phyloP scores from a whole-genome alignment of 345 rosid species.

The Camelina laxa region DNA sequence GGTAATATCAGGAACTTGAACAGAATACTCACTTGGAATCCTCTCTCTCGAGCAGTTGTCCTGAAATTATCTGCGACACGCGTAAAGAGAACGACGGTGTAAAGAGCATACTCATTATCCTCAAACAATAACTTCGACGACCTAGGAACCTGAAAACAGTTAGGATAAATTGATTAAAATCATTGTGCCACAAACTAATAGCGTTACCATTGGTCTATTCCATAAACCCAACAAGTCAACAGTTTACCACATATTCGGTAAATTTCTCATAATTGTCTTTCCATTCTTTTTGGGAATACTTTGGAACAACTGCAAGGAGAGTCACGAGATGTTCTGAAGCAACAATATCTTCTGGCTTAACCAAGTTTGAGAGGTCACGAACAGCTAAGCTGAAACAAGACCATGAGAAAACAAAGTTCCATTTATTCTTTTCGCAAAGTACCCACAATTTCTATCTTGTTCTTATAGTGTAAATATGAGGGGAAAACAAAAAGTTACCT shows the following conservation, averaged over 20 bases:
- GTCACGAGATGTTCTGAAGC: constrained; percentile 83
- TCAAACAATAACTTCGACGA: constrained; percentile 90
- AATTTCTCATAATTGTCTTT: constrained; percentile 87
- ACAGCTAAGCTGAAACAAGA: constrained; percentile 86
- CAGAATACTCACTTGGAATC: constrained; percentile 80
- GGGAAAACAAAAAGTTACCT: constrained; percentile 51
- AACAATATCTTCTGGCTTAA: constrained; percentile 87
- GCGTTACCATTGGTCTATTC: constrained; percentile 15
- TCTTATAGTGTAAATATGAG: not conserved
- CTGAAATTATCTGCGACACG: constrained; percentile 95
- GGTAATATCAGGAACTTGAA: constrained; percentile 19
- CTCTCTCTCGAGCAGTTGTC: constrained; percentile 78
- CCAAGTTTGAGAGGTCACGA: constrained; percentile 93
- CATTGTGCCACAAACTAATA: not conserved
- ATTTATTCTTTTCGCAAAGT: not conserved
- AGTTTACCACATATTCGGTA: constrained; percentile 88
- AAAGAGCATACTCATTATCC: constrained; percentile 98
- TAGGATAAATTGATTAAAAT: constrained; percentile 3
- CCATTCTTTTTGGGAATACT: constrained; percentile 99
- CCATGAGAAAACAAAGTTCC: not conserved
- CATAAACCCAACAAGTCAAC: not conserved
- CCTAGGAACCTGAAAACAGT: constrained; percentile 83
- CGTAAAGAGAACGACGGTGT: constrained; percentile 81
- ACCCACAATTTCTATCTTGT: not conserved
- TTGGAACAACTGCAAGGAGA: constrained; percentile 85